A percentile compares a stretch with the other conserved stretches of the same genome.
These are phyloP conservation scores for Actinidia chinensis DNA, from an alignment of 179 eudicot genomes.

Conservation along the genomic window DNA sequence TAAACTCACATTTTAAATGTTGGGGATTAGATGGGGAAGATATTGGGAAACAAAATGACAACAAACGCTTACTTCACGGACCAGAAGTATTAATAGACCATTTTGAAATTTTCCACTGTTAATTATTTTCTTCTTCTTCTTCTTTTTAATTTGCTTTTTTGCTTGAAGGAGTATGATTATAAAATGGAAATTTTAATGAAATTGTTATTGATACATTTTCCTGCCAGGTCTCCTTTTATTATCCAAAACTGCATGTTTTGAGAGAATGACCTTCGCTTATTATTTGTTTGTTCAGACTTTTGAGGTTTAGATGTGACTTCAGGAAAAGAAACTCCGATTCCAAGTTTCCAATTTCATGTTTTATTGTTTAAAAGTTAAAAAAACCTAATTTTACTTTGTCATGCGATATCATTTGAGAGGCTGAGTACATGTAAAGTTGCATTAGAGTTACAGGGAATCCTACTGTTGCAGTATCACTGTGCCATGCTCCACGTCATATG, in stretches of 20 bases:
- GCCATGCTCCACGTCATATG: background rate
- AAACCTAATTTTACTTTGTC: background rate
- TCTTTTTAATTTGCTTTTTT: background rate
- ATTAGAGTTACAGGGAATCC: background rate
- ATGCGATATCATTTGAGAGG: background rate
- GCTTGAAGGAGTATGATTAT: background rate
- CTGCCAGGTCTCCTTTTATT: background rate
- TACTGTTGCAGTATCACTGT: background rate
- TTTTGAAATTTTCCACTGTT: no score
- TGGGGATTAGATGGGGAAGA: no score
- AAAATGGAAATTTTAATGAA: background rate
- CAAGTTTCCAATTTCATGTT: background rate
- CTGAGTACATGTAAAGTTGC: background rate
- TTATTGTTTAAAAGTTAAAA: background rate
- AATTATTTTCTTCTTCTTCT: no score
- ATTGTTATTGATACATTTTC: background rate
- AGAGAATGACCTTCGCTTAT: background rate
- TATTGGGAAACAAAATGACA: no score
- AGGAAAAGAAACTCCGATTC: background rate
- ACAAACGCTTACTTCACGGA: no score
- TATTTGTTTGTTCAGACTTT: background rate
- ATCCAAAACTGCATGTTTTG: background rate
- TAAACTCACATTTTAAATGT: no score
- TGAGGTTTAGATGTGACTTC: background rate
- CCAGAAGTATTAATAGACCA: no score